phyloP scores from a whole-genome alignment of 1,284 basidiomycete species.

The Ganoderma lingzhi region DNA sequence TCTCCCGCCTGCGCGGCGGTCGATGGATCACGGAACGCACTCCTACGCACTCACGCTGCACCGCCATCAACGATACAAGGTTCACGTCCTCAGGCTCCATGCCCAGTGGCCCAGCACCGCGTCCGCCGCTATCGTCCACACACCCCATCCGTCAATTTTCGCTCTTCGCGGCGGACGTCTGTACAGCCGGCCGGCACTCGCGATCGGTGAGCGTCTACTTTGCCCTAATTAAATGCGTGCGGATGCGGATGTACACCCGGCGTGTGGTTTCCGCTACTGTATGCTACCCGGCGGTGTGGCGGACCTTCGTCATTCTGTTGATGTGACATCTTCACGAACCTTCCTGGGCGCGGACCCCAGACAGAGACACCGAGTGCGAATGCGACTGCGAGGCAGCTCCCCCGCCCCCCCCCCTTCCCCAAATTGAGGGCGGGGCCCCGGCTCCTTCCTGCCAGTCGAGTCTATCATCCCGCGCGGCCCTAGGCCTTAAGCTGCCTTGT shows the following conservation, averaged over 20 bases:
- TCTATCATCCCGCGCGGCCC: conserved; percentile 6
- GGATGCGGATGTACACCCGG: background rate
- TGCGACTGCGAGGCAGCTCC: too few species aligned
- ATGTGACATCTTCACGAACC: conserved; percentile 12
- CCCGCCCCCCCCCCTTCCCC: background rate
- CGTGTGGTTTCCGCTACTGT: background rate
- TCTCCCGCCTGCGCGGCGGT: background rate
- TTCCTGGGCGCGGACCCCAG: conserved; percentile 12
- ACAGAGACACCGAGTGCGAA: background rate
- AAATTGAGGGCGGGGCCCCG: background rate
- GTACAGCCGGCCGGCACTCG: background rate
- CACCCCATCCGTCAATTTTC: background rate
- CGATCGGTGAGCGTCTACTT: background rate
- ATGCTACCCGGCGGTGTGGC: background rate
- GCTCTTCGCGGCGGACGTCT: background rate
- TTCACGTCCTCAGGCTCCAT: background rate
- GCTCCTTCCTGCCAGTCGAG: background rate
- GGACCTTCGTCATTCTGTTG: background rate
- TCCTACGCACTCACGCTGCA: conserved; percentile 16
- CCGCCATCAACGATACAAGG: conserved; percentile 21
- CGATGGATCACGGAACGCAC: conserved; percentile 8
- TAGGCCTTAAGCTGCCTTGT: too few species aligned
- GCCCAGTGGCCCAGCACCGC: too few species aligned
- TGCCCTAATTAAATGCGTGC: background rate
- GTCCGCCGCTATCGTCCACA: conserved; percentile 3